These are phyloP conservation scores for Leptographium galeiforme DNA, from an alignment of 2,329 filamentous ascomycete species.

Conservation along the genomic window DNA sequence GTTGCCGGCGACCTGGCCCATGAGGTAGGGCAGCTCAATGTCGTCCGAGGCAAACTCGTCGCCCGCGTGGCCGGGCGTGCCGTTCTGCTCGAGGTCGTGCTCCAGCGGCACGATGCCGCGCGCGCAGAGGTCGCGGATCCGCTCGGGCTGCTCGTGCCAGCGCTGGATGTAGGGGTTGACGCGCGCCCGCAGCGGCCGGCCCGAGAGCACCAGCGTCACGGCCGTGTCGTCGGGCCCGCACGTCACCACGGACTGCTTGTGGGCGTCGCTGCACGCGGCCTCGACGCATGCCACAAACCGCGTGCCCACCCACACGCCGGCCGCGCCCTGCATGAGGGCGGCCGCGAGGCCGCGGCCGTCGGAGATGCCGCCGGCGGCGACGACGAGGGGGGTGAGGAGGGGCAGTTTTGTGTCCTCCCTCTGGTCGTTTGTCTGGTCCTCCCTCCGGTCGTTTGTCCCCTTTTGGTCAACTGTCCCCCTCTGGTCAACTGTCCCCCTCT, in stretches of 20 bases:
- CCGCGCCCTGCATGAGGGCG: slow-evolving; percentile 75
- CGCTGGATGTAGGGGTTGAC: slow-evolving; percentile 70
- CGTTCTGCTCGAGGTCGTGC: slow-evolving; percentile 60
- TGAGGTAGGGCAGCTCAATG: slow-evolving; percentile 74
- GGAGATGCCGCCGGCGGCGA: slow-evolving; percentile 79
- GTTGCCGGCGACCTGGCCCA: slow-evolving; percentile 82
- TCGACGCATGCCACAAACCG: slow-evolving; percentile 76
- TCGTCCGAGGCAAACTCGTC: no score
- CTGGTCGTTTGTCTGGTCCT: background rate
- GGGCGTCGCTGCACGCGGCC: slow-evolving; percentile 65
- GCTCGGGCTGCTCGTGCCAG: slow-evolving; percentile 66
- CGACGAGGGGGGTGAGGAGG: slow-evolving; percentile 49
- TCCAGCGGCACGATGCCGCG: slow-evolving; percentile 68
- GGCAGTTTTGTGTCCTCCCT: background rate
- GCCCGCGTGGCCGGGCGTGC: slow-evolving; percentile 22
- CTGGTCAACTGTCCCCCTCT: slow-evolving; percentile 27
- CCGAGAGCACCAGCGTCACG: slow-evolving; percentile 69
- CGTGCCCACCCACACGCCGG: slow-evolving; percentile 88
- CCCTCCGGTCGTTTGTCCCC: background rate
- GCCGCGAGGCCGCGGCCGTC: slow-evolving; percentile 71
- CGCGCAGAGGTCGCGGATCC: slow-evolving; percentile 63
- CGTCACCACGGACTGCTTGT: slow-evolving; percentile 74
- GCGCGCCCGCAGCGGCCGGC: slow-evolving; percentile 66
- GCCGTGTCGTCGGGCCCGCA: slow-evolving; percentile 70
- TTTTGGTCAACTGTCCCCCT: no score